These are phyloP conservation scores for Pseudogymnoascus sp. DNA, from an alignment of 2,329 filamentous ascomycete genomes.

Conservation along the genomic window DNA sequence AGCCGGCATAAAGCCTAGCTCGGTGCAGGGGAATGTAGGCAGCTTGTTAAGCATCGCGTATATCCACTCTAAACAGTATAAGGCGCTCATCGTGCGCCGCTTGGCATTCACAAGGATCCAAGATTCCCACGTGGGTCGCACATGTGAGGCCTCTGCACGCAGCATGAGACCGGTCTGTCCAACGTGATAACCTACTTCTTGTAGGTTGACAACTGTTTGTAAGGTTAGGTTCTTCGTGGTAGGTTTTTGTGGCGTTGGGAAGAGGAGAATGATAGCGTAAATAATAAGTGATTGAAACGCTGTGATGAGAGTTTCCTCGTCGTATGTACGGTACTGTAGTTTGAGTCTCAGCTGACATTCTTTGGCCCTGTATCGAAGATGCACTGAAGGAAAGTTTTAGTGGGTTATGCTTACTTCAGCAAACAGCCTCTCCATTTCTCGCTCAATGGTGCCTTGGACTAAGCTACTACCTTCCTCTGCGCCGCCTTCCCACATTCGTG, in stretches of 20 bases:
- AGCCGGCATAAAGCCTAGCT: slow-evolving; percentile 34
- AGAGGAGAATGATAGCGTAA: slow-evolving; percentile 34
- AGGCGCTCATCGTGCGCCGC: slow-evolving; percentile 35
- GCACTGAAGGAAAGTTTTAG: background rate
- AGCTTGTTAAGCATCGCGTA: slow-evolving; percentile 32
- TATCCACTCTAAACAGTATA: slow-evolving; percentile 34
- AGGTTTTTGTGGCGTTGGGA: slow-evolving; percentile 26
- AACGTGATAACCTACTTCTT: slow-evolving; percentile 28
- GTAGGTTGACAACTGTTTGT: slow-evolving; percentile 27
- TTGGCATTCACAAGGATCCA: slow-evolving; percentile 48
- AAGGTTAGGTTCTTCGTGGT: slow-evolving; percentile 20
- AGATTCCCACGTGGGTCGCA: slow-evolving; percentile 29
- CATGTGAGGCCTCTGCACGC: slow-evolving; percentile 29
- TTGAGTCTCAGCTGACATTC: background rate
- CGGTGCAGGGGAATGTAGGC: slow-evolving; percentile 30
- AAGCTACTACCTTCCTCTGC: slow-evolving; percentile 26
- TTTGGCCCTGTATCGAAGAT: background rate
- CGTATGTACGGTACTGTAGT: slow-evolving; percentile 27
- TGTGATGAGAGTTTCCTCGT: slow-evolving; percentile 29
- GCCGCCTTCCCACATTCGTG: slow-evolving; percentile 33
- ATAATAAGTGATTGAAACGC: slow-evolving; percentile 32
- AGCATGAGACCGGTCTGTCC: slow-evolving; percentile 30
- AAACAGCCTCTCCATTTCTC: slow-evolving; percentile 29
- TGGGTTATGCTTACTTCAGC: slow-evolving; percentile 23
- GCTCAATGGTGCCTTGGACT: slow-evolving; percentile 28